These are phyloP conservation scores for Sporothrix euskadiensis DNA, from an alignment of 2,329 filamentous ascomycete genomes.

Conservation along the genomic window DNA sequence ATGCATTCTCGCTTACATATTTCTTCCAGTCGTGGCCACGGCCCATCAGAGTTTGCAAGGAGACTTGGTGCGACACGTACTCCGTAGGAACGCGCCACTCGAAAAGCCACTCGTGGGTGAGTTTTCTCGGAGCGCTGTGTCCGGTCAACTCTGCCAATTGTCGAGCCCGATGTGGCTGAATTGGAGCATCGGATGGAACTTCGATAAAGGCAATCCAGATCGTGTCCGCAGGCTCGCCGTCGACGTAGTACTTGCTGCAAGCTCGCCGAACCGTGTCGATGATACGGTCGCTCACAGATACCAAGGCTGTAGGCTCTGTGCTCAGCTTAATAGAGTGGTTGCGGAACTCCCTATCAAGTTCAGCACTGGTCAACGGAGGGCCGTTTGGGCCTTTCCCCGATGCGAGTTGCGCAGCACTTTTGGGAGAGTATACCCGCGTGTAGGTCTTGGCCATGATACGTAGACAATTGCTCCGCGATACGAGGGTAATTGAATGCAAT, in stretches of 20 bases:
- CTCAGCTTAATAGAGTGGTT: not conserved
- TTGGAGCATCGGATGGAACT: not conserved
- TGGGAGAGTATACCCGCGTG: conserved; percentile 9
- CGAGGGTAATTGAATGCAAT: not conserved
- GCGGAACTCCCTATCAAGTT: not conserved
- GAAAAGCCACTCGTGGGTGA: conserved; percentile 9
- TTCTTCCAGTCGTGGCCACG: not conserved
- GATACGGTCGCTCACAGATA: conserved; percentile 4
- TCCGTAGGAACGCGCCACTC: not conserved
- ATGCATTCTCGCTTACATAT: not conserved
- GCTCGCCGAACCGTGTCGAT: not conserved
- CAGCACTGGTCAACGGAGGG: not conserved
- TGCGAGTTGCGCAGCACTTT: not conserved
- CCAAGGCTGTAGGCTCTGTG: not conserved
- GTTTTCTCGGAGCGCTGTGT: not conserved
- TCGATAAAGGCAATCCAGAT: conserved; percentile 8
- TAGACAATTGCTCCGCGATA: not conserved
- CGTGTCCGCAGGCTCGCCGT: not conserved
- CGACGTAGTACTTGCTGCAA: not conserved
- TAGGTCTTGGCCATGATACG: not conserved
- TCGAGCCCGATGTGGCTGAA: not conserved
- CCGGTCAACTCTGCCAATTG: not conserved
- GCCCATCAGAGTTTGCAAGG: not conserved
- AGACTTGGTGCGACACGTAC: conserved; percentile 10
- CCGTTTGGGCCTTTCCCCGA: not conserved